These are phyloP conservation scores for Globisporangium alternatum DNA, from an alignment of 352 stramenopile species.

Conservation along the genomic window DNA sequence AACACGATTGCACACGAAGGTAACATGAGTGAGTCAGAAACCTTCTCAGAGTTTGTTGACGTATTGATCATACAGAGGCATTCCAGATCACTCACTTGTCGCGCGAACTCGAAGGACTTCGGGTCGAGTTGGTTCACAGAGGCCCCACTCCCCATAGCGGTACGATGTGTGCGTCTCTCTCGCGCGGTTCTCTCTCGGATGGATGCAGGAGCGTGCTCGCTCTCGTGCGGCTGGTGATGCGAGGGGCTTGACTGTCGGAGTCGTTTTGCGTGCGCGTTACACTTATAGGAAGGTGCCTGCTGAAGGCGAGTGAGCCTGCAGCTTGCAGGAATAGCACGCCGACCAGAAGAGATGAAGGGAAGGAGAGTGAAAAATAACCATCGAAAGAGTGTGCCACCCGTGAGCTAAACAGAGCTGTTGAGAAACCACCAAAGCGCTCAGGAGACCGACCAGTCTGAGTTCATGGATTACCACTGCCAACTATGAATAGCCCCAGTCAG, in stretches of 20 bases:
- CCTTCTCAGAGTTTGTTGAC: background rate
- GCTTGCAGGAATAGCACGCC: constrained; percentile 2
- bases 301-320: background rate
- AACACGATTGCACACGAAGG: background rate
- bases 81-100: constrained; percentile 1
- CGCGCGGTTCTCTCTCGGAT: too few relatives aligned
- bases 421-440: background rate
- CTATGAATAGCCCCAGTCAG: too few relatives aligned
- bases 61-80: background rate
- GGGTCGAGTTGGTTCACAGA: constrained; percentile 12
- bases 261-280: constrained; percentile 1
- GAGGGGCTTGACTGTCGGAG: background rate
- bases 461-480: too few relatives aligned
- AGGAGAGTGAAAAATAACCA: background rate
- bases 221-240: background rate
- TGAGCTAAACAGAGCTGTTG: background rate
- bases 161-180: background rate
- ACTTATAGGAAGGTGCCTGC: background rate
- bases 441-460: too few relatives aligned
- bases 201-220: background rate
- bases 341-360: background rate
- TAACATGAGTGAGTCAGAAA: background rate
- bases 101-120: constrained; percentile 10
- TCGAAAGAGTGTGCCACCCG: background rate
- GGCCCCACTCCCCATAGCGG: constrained; percentile 12